Base-by-base conservation (phyloP, 768 basidiomycete genomes). In the Exidia glandulosa region DNA sequence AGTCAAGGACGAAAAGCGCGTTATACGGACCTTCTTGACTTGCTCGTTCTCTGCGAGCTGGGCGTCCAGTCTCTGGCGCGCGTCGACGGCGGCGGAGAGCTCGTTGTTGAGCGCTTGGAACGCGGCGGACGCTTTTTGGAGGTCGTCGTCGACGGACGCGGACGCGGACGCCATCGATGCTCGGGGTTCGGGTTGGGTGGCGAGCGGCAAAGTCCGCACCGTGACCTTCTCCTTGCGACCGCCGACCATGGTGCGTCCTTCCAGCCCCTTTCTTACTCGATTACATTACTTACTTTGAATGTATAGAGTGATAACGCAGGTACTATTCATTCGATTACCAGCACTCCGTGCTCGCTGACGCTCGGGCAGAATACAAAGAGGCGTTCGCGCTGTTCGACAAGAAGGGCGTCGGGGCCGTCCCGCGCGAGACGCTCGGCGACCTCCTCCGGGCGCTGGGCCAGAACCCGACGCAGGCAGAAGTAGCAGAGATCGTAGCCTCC, bases 401-500 rank as follows among this genome's bases (percentile, higher is more conserved):
- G 77, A 86, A 86, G 65, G 96, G 96, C 36, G 90, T 88, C 2
- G 94, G 94, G 16, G 81, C 88, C 14, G 90, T 99, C 32, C 88
- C 94, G 0, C 77, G 88, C 2, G 89, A 94, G 62, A 87, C 86
- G 0, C 76, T 99, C 1, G 96, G 96, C 9, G 95, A 98, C 71
- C 82, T 99, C 10, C 75, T 99, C 16, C 83, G 96, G 48, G 93
- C 93, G 0, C 77, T 99, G 2, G 96, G 96, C 2, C 96, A 98
- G 76, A 99, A 99, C 71, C 96, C 96, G n/a, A 98, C 95, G 0
- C 96, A 98, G 71, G 86, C 89, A n/a, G 94, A 99, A 73, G 94
- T 98, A 3, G 81, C 83, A 9, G 88, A 92, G 23, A 84, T 98
- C 63, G 81, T 89, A 31, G 74, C 77, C 3, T 70, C 74, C 14